Evolutionary conservation across 2,329 filamentous ascomycete species (phyloP), one percentile per base, ranked within the genome.

Genomic region (Penicillium corylophilum): DNA sequence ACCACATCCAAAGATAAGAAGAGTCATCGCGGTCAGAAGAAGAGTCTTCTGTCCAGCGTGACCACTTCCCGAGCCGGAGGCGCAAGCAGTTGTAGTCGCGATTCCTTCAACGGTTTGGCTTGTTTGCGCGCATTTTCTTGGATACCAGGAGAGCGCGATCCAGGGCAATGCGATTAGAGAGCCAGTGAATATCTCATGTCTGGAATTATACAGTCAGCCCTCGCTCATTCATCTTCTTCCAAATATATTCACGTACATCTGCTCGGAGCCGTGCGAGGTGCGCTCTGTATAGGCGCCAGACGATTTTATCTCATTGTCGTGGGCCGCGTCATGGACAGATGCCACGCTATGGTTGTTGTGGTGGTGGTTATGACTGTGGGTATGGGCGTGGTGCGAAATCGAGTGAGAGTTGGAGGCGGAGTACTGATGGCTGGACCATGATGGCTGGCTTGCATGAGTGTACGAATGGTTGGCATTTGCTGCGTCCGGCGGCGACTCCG

Each of bases 181-280:
- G 22, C 78, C 79, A 5, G 78, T 78, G 50, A 81, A 55, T 5
- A 76, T 66, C 62, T 82, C 79, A 23, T 73, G 68, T 15, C 77
- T 73, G 47, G 16, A 51, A 50, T 47, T 62, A 2, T 33, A 39
- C 48, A 57, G 24, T 33, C 49, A 45, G 38, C 24, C 2, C 18
- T 44, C 48, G 42, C 4, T 46, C 51, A 48, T n/a, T 18, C 28
- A 36, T 38, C n/a, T n/a, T n/a, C n/a, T n/a, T n/a, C n/a, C n/a
- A 18, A 22, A 35, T 16, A 18, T 16, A 29, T 33, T 13, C 28
- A 60, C 62, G 46, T 53, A 64, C 59, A 49, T 39, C 24, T 54
- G 43, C 3, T 54, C 50, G 8, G 50, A 6, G 12, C 33, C 46
- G n/a, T 22, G 36, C 7, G 50, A 6, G 12, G 26, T 48, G 16